Evolutionary conservation across 2,329 filamentous ascomycete species (phyloP).

Genomic region (Arthrobotrys sinensis): DNA sequence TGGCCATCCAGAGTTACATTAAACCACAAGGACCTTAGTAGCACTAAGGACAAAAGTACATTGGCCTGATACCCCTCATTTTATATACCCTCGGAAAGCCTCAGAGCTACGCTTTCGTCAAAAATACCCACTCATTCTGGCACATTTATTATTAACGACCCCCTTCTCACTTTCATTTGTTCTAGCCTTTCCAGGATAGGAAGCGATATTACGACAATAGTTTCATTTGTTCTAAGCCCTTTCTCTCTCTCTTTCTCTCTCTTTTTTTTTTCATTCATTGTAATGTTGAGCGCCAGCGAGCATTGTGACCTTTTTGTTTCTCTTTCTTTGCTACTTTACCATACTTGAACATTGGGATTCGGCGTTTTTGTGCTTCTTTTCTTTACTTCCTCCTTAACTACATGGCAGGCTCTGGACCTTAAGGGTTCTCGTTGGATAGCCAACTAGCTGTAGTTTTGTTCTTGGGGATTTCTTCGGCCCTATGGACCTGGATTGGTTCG

Average conservation of each 20-base stretch:
- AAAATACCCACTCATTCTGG: slow-evolving; percentile 4
- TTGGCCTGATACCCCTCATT: slow-evolving; percentile 5
- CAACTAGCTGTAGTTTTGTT: slow-evolving; percentile 4
- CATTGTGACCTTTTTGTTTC: slow-evolving; percentile 33
- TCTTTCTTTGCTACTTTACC: slow-evolving; percentile 11
- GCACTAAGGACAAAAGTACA: background rate
- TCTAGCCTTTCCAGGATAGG: background rate
- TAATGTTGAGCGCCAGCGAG: slow-evolving; percentile 47
- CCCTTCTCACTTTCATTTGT: slow-evolving; percentile 20
- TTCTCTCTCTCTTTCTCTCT: no score
- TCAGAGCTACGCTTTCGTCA: background rate
- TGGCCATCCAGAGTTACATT: slow-evolving; percentile 56
- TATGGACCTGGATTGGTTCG: background rate
- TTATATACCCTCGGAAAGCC: slow-evolving; percentile 13
- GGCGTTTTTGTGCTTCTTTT: slow-evolving; percentile 42
- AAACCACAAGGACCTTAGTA: slow-evolving; percentile 1
- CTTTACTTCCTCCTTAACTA: background rate
- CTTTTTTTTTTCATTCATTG: background rate
- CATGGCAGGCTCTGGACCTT: background rate
- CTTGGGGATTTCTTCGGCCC: background rate
- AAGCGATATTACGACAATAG: slow-evolving; percentile 27
- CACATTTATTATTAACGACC: slow-evolving; percentile 16
- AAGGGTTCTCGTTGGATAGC: background rate
- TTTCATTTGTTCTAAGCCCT: slow-evolving; percentile 31
- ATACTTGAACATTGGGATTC: slow-evolving; percentile 45